Evolutionary conservation across 2,329 filamentous ascomycete species (phyloP), one percentile per base, ranked within the genome.

Genomic region (Basipetospora chlamydospora): DNA sequence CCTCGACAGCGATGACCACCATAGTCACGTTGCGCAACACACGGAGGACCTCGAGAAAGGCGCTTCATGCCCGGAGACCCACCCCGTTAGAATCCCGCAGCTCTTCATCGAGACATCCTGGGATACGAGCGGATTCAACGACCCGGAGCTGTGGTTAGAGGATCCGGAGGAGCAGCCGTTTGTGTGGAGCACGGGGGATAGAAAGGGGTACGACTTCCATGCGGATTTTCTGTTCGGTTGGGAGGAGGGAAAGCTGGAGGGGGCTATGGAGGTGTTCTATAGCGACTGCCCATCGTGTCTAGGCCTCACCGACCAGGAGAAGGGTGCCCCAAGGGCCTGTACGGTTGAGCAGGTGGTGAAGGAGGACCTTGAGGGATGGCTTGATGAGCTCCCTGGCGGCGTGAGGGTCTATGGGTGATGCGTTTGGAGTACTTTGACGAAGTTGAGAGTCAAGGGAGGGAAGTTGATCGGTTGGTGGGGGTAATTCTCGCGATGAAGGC

Each of bases 1-100:
- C 41, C 42, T 64, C 33, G 66, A 71, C 46, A 36, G 32, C 10
- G 6, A 22, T 10, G 26, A 40, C 28, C 38, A 40, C 25, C 25
- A 18, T 26, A 33, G 26, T 28, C 38, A 40, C 28, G 26, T 40
- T 10, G 33, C 38, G 6, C 37, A 22, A 11, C 38, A 32, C 5
- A 17, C 18, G 13, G 26, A 26, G 6, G 31, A n/a, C 3, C 26
- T 26, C 17, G 33, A 31, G 33, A 35, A 16, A 13, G 33, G 20
- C n/a, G 37, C 22, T 8, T 22, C 33, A 6, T 41, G 40, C 30
- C 40, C 40, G 5, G 28, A 26, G 4, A 39, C 18, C 16, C 40
- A 41, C 29, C 40, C 40, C 8, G 37, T 39, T n/a, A 29, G 22
- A 28, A 26, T 41, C 11, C 37, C 37, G 26, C 37, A 39, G 28